Percentiles rank a stretch among this genome's conserved stretches.
These are phyloP conservation scores for Cladosporium halotolerans DNA, from an alignment of 2,329 filamentous ascomycete genomes.

Conservation along the genomic window DNA sequence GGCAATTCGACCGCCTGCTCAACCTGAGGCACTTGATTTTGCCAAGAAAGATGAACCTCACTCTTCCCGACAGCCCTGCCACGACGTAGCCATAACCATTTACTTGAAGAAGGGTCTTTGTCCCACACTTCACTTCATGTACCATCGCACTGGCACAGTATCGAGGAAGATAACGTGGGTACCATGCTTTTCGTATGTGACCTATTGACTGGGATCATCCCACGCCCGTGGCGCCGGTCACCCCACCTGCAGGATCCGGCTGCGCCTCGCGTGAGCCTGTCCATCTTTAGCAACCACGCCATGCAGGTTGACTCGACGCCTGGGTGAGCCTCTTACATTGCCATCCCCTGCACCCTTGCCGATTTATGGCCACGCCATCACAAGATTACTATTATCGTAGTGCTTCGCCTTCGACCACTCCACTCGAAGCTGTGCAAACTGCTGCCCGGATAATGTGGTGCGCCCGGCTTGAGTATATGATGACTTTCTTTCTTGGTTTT, in stretches of 20 bases:
- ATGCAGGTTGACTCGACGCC: background rate
- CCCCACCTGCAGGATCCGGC: slow-evolving; percentile 33
- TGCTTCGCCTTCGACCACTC: background rate
- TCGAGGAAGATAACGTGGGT: too few relatives aligned
- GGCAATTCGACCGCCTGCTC: too few relatives aligned
- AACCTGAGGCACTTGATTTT: too few relatives aligned
- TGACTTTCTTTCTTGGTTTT: background rate
- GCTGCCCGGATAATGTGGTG: background rate
- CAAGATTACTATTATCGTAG: background rate
- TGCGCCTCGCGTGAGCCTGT: background rate
- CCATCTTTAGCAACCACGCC: background rate
- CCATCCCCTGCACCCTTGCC: background rate
- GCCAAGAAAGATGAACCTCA: too few relatives aligned
- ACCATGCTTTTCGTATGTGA: too few relatives aligned
- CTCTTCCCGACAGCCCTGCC: too few relatives aligned
- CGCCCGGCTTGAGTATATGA: background rate
- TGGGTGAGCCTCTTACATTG: background rate
- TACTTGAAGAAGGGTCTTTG: too few relatives aligned
- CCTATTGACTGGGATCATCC: too few relatives aligned
- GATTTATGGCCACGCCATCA: background rate
- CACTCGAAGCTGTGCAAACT: background rate
- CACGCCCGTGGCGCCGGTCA: too few relatives aligned
- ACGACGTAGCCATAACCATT: too few relatives aligned
- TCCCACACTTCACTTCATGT: too few relatives aligned
- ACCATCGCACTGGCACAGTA: too few relatives aligned